Base-by-base conservation (phyloP, 257 asterid species). In the Thymus quinquecostatus region DNA sequence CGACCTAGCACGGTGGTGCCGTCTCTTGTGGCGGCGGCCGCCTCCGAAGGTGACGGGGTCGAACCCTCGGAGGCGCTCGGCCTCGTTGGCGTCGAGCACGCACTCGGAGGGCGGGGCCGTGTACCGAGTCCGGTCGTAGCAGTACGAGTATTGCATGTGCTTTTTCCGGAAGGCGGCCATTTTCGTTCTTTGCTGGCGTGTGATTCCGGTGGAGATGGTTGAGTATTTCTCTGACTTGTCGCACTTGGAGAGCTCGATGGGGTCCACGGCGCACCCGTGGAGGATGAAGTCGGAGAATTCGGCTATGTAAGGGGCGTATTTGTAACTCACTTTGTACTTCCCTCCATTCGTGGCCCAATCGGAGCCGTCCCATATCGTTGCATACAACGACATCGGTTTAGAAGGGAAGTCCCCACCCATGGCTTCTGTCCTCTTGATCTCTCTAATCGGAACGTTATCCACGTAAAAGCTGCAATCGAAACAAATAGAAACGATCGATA, bases 341-440 rank as follows among this genome's bases (percentile, higher is more conserved):
- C 96, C 97, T 56, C 97, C 97, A 72, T 82, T 80, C 5, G 97
- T 89, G 67, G 97, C 98, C 98, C 98, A 92, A 38, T 60, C 75
- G 0, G 98, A 92, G 6, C 94, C 98, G 74, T 92, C 98, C 97
- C 97, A 92, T 80, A 92, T 89, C 21, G 97, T 92, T 7, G 96
- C 96, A 67, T 89, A 89, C 21, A 92, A 30, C 5, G 93, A 84
- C 96, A 92, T 87, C 29, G 96, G 93, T 79, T 92, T 92, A 1
- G 96, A 85, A 57, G 97, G 97, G 75, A 86, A 92, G 81, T 89
- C 92, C 74, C 89, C 96, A 79, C 96, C 92, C 96, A 89, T 89
- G 38, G 87, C 66, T 54, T 80, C 79, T 69, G 87, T 84, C 72
- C 89, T 86, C 45, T 71, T 81, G 80, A 92, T 65, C 87, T 89